These are phyloP conservation scores for Paracamarosporium sp. DNA, from an alignment of 2,329 filamentous ascomycete species.

Conservation along the genomic window DNA sequence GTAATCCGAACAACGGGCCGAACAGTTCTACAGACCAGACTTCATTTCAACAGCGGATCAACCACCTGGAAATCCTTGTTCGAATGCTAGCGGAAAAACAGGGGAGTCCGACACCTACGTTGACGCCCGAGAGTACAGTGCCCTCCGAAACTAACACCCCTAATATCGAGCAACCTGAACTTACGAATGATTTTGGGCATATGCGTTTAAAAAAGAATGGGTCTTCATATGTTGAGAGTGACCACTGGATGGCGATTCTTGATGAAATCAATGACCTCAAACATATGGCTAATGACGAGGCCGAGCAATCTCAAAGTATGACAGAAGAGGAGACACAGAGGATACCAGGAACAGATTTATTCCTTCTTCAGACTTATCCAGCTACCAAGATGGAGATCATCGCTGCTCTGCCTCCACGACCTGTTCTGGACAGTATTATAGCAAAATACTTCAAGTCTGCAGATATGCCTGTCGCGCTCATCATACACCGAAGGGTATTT, in stretches of 20 bases:
- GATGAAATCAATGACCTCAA: constrained; percentile 24
- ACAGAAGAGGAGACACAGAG: background rate
- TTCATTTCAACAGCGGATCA: background rate
- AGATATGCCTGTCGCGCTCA: constrained; percentile 10
- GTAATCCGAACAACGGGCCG: background rate
- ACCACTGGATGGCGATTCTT: constrained; percentile 26
- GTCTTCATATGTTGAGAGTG: constrained; percentile 15
- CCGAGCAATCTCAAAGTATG: background rate
- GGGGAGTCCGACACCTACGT: background rate
- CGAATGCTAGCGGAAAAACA: background rate
- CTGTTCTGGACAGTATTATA: constrained; percentile 18
- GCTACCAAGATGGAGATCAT: constrained; percentile 16
- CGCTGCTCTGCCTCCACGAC: constrained; percentile 16
- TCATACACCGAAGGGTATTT: constrained; percentile 7
- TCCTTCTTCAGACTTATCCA: background rate
- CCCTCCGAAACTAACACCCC: background rate
- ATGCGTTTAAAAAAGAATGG: background rate
- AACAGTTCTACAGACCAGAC: background rate
- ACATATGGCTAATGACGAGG: constrained; percentile 35
- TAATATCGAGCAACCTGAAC: background rate
- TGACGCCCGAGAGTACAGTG: background rate
- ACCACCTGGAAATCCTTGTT: constrained; percentile 3
- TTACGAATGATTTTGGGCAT: background rate
- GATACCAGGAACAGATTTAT: background rate
- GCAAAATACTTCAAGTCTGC: constrained; percentile 29